phyloP scores from a whole-genome alignment of 2,329 filamentous ascomycete species.

The Phyllosticta citrichinensis region DNA sequence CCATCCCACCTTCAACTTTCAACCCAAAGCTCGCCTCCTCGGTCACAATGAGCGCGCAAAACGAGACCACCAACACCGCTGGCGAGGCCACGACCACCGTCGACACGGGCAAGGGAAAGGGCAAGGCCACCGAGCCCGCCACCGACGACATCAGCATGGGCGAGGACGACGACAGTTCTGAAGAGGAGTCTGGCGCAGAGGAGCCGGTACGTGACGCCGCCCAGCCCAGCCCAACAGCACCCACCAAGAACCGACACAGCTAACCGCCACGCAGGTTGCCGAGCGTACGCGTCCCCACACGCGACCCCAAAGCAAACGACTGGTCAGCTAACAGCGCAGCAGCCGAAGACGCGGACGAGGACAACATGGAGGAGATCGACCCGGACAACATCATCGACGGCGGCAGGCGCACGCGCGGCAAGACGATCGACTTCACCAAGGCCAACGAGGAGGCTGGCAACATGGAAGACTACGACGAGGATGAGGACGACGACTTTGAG shows the following conservation, averaged over 20 bases:
- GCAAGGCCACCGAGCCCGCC: conserved; percentile 56
- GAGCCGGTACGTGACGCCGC: conserved; percentile 39
- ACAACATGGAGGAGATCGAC: conserved; percentile 87
- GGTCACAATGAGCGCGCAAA: conserved; percentile 15
- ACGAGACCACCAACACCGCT: conserved; percentile 48
- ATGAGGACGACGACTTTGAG: conserved; percentile 60
- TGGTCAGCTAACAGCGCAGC: background rate
- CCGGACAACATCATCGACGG: conserved; percentile 72
- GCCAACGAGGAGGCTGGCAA: conserved; percentile 68
- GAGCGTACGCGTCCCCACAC: conserved; percentile 4
- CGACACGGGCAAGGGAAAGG: conserved; percentile 87
- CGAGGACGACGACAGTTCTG: conserved; percentile 58
- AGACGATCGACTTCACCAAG: conserved; percentile 87
- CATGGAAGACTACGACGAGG: conserved; percentile 70
- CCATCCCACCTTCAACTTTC: background rate
- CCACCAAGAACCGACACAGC: background rate
- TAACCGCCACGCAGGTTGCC: conserved; percentile 10
- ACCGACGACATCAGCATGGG: conserved; percentile 57
- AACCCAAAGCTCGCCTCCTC: background rate
- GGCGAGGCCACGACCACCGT: conserved; percentile 67
- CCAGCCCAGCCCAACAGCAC: background rate
- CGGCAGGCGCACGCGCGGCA: conserved; percentile 79
- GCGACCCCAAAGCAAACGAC: background rate
- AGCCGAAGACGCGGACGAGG: conserved; percentile 63
- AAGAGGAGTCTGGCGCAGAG: conserved; percentile 57